Conservation (phyloP, 2,329 filamentous ascomycete genomes). For the Trichoderma sp. region DNA sequence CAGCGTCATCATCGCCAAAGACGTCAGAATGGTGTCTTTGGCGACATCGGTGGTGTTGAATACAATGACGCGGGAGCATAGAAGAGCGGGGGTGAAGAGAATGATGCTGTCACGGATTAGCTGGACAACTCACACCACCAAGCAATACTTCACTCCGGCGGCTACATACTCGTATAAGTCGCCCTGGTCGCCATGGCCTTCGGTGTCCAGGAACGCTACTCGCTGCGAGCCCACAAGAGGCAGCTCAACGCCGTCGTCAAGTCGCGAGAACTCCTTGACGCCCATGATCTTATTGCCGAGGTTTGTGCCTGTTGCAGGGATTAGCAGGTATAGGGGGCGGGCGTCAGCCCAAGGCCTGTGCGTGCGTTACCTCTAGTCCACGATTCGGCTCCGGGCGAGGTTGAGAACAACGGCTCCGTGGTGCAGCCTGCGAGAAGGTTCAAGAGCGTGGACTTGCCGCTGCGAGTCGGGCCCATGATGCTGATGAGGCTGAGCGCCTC, state of each 20-base stretch:
- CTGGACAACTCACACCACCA: not conserved
- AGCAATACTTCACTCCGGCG: not conserved
- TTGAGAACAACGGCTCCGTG: constrained; percentile 17
- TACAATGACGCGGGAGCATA: constrained; percentile 19
- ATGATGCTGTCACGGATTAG: constrained; percentile 9
- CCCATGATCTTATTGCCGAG: constrained; percentile 22
- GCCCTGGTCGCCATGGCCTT: constrained; percentile 22
- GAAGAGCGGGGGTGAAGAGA: constrained; percentile 19
- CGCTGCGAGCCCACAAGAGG: not conserved
- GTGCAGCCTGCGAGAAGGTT: constrained; percentile 20
- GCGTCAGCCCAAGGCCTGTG: not conserved
- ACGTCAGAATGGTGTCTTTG: constrained; percentile 22
- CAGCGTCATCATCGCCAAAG: constrained; percentile 20
- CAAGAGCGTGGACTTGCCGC: constrained; percentile 18
- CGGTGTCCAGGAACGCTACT: constrained; percentile 18
- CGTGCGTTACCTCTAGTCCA: constrained; percentile 19
- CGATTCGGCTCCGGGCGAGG: constrained; percentile 10
- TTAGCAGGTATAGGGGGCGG: constrained; percentile 9
- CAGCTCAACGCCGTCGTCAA: constrained; percentile 16
- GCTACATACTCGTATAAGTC: constrained; percentile 22
- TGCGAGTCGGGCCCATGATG: constrained; percentile 22
- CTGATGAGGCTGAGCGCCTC: constrained; percentile 22
- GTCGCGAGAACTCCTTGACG: constrained; percentile 15
- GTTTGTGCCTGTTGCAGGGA: constrained; percentile 5
- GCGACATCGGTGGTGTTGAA: constrained; percentile 22